A percentile compares a stretch with the other conserved stretches of the same genome.
Conservation (phyloP, 352 stramenopile genomes). For the Phytophthora podocarpi region DNA sequence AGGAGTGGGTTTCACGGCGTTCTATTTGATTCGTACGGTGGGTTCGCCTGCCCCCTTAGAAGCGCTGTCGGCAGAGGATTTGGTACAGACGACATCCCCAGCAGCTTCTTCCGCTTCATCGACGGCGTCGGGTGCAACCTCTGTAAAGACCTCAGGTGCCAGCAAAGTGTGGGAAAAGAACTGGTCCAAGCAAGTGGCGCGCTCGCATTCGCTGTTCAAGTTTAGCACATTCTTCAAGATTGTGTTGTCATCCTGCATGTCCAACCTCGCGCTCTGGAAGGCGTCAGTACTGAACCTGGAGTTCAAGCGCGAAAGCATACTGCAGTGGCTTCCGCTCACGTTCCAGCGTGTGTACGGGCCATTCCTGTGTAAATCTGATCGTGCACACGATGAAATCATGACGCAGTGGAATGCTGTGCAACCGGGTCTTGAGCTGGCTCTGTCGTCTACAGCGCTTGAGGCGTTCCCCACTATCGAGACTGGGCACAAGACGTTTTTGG, state of each 20-base stretch:
- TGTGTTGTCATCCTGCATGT: conserved; percentile 56
- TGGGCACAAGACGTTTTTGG: conserved; percentile 71
- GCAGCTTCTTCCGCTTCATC: conserved; percentile 3
- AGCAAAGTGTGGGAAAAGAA: conserved; percentile 68
- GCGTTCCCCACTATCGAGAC: conserved; percentile 64
- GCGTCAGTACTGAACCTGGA: conserved; percentile 65
- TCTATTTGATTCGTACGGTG: conserved; percentile 83
- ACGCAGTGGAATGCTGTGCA: conserved; percentile 76
- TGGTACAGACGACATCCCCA: conserved; percentile 15
- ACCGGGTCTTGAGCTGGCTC: conserved; percentile 71
- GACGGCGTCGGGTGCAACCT: background rate
- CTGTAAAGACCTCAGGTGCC: conserved; percentile 5
- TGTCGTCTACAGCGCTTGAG: conserved; percentile 59
- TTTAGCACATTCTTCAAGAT: conserved; percentile 81
- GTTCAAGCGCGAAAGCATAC: conserved; percentile 68
- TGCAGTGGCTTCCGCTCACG: conserved; percentile 75
- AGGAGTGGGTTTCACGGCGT: conserved; percentile 63
- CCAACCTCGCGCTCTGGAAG: conserved; percentile 80
- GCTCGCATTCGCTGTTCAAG: conserved; percentile 69
- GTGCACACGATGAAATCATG: conserved; percentile 74
- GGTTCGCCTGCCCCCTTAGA: conserved; percentile 35
- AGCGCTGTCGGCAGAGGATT: conserved; percentile 35
- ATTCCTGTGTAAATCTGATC: conserved; percentile 79
- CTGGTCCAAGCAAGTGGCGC: conserved; percentile 79
- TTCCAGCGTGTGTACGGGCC: conserved; percentile 78